Percentiles rank a stretch among this genome's conserved stretches.
phyloP scores from a whole-genome alignment of 1,139 yeast genomes.

The Yamadazyma blattariae region DNA sequence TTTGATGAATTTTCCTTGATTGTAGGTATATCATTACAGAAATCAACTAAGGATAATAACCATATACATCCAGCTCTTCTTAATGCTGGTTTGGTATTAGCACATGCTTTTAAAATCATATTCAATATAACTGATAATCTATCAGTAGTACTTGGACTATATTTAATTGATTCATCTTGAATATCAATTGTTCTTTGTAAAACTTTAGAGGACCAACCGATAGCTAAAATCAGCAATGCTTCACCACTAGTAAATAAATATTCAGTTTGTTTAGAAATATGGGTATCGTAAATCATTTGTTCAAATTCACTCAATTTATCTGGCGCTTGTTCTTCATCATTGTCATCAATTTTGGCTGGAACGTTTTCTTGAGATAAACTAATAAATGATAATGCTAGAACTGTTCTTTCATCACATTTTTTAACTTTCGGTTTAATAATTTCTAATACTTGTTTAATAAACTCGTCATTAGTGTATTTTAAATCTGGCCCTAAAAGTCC shows the following conservation, averaged over 20 bases:
- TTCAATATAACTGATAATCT: conserved; percentile 40
- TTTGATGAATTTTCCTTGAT: conserved; percentile 46
- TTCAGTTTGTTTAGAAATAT: conserved; percentile 69
- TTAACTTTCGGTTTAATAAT: conserved; percentile 43
- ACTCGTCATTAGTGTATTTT: conserved; percentile 9
- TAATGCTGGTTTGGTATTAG: conserved; percentile 67
- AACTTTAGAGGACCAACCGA: conserved; percentile 73
- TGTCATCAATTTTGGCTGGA: background rate
- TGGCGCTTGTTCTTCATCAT: conserved; percentile 16
- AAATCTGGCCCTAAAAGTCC: conserved; percentile 49
- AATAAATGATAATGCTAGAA: conserved; percentile 54
- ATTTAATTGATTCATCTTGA: conserved; percentile 23
- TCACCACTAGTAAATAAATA: conserved; percentile 79
- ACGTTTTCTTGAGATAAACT: conserved; percentile 26
- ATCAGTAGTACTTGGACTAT: conserved; percentile 18
- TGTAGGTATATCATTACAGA: conserved; percentile 51
- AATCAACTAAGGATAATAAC: conserved; percentile 78
- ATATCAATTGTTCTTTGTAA: conserved; percentile 54
- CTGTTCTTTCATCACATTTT: conserved; percentile 60
- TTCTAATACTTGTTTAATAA: conserved; percentile 25
- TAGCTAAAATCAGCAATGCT: conserved; percentile 66
- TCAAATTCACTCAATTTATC: conserved; percentile 34
- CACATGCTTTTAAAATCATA: conserved; percentile 50
- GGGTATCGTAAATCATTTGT: conserved; percentile 52
- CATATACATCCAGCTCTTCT: conserved; percentile 82